phyloP scores from a whole-genome alignment of 2,329 filamentous ascomycete genomes.

The Plectosphaerella sp. region DNA sequence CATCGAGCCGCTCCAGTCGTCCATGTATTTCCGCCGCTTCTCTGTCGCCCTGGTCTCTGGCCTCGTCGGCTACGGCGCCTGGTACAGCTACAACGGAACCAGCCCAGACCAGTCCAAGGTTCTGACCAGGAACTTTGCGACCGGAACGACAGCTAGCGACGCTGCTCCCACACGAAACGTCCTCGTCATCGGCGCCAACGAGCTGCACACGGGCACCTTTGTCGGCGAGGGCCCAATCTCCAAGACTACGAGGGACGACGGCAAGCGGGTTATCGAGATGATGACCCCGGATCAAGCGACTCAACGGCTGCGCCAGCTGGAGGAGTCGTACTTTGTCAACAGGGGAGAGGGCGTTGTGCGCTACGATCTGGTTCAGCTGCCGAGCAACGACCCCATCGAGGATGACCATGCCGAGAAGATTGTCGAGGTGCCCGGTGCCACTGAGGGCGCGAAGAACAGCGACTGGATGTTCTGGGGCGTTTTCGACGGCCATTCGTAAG shows the following conservation, averaged over 20 bases:
- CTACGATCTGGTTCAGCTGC: slow-evolving; percentile 91
- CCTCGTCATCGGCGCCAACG: slow-evolving; percentile 83
- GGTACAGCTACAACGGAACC: slow-evolving; percentile 62
- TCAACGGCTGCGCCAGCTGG: slow-evolving; percentile 79
- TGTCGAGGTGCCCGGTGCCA: slow-evolving; percentile 73
- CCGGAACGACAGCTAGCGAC: slow-evolving; percentile 25
- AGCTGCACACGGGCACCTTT: slow-evolving; percentile 83
- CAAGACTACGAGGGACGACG: slow-evolving; percentile 82
- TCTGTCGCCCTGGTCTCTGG: slow-evolving; percentile 64
- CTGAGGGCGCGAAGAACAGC: slow-evolving; percentile 45
- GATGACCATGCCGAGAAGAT: slow-evolving; percentile 99
- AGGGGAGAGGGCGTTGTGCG: slow-evolving; percentile 86
- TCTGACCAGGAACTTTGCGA: slow-evolving; percentile 37
- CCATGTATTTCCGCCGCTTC: slow-evolving; percentile 71
- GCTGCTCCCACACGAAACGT: slow-evolving; percentile 58
- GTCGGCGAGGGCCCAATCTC: slow-evolving; percentile 81
- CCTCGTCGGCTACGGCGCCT: slow-evolving; percentile 71
- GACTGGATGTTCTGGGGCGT: slow-evolving; percentile 99
- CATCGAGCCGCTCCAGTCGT: slow-evolving; percentile 54
- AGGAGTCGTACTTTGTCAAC: slow-evolving; percentile 88
- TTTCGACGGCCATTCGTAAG: slow-evolving; percentile 92
- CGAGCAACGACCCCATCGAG: slow-evolving; percentile 96
- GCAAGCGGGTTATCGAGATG: slow-evolving; percentile 89
- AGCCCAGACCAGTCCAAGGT: slow-evolving; percentile 27
- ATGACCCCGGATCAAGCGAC: slow-evolving; percentile 91